These are phyloP conservation scores for Cantharellus cinnabarinus DNA, from an alignment of 768 basidiomycete genomes.

Conservation along the genomic window DNA sequence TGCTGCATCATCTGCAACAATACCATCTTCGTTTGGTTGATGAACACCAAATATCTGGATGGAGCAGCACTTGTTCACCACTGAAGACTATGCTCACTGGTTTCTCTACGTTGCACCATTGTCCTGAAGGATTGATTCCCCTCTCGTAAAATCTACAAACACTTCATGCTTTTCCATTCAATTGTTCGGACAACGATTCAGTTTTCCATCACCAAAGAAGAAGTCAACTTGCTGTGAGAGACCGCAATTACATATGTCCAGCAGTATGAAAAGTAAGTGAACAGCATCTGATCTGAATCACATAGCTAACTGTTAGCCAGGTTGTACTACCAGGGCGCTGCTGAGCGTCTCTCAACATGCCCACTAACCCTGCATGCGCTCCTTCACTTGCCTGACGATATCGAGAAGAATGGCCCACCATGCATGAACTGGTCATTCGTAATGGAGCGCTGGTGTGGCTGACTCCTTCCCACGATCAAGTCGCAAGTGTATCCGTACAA, in stretches of 20 bases:
- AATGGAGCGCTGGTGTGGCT: too few species aligned
- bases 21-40: conserved; percentile 3
- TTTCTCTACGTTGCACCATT: conserved; percentile 2
- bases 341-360: conserved; percentile 8
- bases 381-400: too few species aligned
- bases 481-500: too few species aligned
- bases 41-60: background rate
- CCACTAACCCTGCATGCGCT: too few species aligned
- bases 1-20: background rate
- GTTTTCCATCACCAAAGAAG: background rate
- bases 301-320: conserved; percentile 17
- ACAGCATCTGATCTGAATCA: conserved; percentile 8
- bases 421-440: too few species aligned
- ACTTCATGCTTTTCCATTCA: background rate
- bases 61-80: too few species aligned
- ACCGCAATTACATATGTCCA: conserved; percentile 4
- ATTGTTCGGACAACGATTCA: conserved; percentile 2
- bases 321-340: conserved; percentile 20
- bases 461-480: too few species aligned
- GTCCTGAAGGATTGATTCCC: background rate
- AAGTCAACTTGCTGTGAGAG: background rate
- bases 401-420: too few species aligned
- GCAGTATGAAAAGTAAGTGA: conserved; percentile 20
- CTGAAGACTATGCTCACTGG: background rate
- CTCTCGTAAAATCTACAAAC: background rate